A percentile compares a stretch with the other conserved stretches of the same genome.
These are phyloP conservation scores for Xerophyta viscosa DNA, from an alignment of 106 monocot species.

Conservation along the genomic window DNA sequence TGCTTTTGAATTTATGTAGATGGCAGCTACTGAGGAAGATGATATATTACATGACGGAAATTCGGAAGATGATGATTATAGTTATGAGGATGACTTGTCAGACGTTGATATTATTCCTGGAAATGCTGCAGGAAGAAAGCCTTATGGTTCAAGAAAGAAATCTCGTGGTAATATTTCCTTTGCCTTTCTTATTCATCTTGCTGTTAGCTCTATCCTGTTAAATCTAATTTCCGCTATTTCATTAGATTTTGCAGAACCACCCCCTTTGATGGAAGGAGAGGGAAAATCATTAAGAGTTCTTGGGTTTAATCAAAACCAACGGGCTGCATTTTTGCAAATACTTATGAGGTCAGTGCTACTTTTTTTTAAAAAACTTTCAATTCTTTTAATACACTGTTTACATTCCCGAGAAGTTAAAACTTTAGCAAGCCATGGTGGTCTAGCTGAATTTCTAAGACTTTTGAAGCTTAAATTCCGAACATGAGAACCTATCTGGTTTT, in stretches of 20 bases:
- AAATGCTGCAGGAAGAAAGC: slow-evolving; percentile 37
- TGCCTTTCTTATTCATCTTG: too few species aligned
- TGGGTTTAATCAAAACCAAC: slow-evolving; percentile 90
- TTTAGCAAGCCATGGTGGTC: too few species aligned
- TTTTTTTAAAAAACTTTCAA: neutral
- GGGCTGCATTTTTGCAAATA: slow-evolving; percentile 70
- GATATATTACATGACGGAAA: slow-evolving; percentile 66
- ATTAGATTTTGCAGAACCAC: slow-evolving; percentile 42
- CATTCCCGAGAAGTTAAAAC: too few species aligned
- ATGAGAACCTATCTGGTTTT: too few species aligned
- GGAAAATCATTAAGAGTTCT: slow-evolving; percentile 80
- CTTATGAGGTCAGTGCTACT: slow-evolving; percentile 66
- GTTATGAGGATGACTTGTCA: slow-evolving; percentile 74
- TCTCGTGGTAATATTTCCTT: slow-evolving; percentile 37
- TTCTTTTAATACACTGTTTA: neutral
- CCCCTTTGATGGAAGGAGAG: slow-evolving; percentile 91
- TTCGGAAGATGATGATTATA: slow-evolving; percentile 95
- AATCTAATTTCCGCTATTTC: too few species aligned
- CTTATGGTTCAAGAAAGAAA: slow-evolving; percentile 53
- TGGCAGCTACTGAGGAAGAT: slow-evolving; percentile 82
- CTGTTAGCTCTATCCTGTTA: too few species aligned
- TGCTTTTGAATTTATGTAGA: too few species aligned
- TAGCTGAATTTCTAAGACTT: too few species aligned
- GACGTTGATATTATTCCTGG: slow-evolving; percentile 52
- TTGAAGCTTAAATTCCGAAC: too few species aligned